Evolutionary conservation across 2,329 filamentous ascomycete genomes (phyloP), one percentile per base, ranked within the genome.

Genomic region (Epichloe sp.): DNA sequence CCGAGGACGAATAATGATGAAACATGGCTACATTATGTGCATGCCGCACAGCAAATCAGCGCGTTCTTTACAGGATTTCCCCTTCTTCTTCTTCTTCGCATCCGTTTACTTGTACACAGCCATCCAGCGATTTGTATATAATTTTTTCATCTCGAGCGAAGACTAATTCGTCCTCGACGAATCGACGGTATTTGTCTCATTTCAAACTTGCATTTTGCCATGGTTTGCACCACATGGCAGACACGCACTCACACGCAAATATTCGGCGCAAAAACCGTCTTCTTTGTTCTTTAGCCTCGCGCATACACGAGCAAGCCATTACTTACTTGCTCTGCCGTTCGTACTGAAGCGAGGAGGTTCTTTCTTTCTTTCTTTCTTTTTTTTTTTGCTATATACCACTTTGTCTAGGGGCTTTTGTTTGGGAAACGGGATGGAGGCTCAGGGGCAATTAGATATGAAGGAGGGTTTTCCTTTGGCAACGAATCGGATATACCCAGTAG

Each of bases 401-500:
- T 49, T 46, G 23, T 41, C 12, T 45, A 37, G 48, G 19, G 19
- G 17, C 3, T 31, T 31, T 31, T 23, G 11, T n/a, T 19, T 15
- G 10, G 21, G 11, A 15, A 21, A 8, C 3, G 37, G 10, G 14
- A 17, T 14, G 6, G 8, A 2, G 26, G 26, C n/a, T 42, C 11
- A 19, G 17, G 12, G 36, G 12, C 11, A 5, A 1, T 37, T 15
- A 15, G 36, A 37, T 5, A 37, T 37, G 7, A 44, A n/a, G 14
- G 42, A 26, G 21, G 59, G 58, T 61, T 60, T 58, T 48, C 11
- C 34, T 46, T 46, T 23, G 44, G 31, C 35, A 10, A 49, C 4
- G 48, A n/a, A 44, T 17, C 21, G 38, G 47, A 49, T 49, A 49
- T 44, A 49, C 48, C 48, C 48, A 17, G 48, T 44, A 38, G n/a